Evolutionary conservation across 2,329 filamentous ascomycete genomes (phyloP), one percentile per base, ranked within the genome.

Genomic region (Verticillium zaregamsianum): DNA sequence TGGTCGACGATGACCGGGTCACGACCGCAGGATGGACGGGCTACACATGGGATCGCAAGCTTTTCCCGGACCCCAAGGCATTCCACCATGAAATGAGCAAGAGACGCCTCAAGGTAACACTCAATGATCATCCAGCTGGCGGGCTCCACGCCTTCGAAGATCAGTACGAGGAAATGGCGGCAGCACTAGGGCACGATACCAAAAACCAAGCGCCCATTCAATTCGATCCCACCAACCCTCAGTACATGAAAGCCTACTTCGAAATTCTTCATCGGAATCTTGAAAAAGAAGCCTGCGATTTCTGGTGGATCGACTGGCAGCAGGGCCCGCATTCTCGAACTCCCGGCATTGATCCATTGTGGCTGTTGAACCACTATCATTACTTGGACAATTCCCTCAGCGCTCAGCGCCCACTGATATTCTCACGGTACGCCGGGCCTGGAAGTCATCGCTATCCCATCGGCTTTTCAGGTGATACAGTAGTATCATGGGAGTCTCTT

Each of bases 261-360:
- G 77, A 82, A 57, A 79, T 87, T 2, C 75, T 89, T 5, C 83
- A 87, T 62, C 77, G 80, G 14, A 73, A 77, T 15, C 74, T 88
- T 32, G 86, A 89, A 64, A 74, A 80, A 1, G 74, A 83, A 9
- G 86, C 83, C 1, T 77, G 81, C 25, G 86, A 89, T 67, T 87
- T 89, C 61, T 88, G 85, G 84, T 89, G 86, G 86, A 79, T 88
- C 32, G 86, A 89, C 69, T 89, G 86, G 86, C 86, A 89, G 70
- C 86, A 89, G 69, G 86, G 86, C 1, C 73, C 76, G 2, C 74
- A 78, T 61, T 85, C 84, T 1, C 77, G 78, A 77, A 77, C 87
- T 6, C 80, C 79, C 0, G 85, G 85, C 1, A 74, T 89, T 3
- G 86, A 89, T 69, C 86, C 86, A 0, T 74, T 89, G 0, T 89